Evolutionary conservation across 192 early-diverging fungal species (phyloP).

Genomic region (Cetraspora pellucida): DNA sequence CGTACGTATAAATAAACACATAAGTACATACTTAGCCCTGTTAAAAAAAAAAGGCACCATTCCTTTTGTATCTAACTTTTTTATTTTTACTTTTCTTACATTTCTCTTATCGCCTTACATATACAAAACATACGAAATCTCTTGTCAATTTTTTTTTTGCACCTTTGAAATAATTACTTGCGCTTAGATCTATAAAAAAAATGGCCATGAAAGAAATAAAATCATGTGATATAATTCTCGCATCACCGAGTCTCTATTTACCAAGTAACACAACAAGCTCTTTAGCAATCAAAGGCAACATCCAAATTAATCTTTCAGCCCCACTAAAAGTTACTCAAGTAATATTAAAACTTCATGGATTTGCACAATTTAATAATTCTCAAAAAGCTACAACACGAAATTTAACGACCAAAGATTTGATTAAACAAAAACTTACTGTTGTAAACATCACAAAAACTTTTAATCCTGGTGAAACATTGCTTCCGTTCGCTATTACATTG

Average conservation of each 20-base stretch:
- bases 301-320: conserved; percentile 7
- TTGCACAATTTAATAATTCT: conserved; percentile 32
- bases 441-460: conserved; percentile 29
- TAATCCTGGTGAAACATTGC: conserved; percentile 6
- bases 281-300: conserved; percentile 29
- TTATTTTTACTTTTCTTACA: too few relatives aligned
- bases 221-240: conserved; percentile 26
- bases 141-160: too few relatives aligned
- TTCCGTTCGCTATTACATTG: conserved; percentile 12
- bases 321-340: conserved; percentile 32
- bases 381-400: conserved; percentile 31
- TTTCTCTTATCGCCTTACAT: too few relatives aligned
- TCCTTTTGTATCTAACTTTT: too few relatives aligned
- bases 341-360: conserved; percentile 33
- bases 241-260: conserved; percentile 7
- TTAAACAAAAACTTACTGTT: conserved; percentile 34
- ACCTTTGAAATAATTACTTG: too few relatives aligned
- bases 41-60: too few relatives aligned
- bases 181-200: too few relatives aligned
- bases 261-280: background rate
- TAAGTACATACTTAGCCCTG: too few relatives aligned
- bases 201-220: conserved; percentile 23
- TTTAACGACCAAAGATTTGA: conserved; percentile 28
- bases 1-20: too few relatives aligned
- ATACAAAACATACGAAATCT: too few relatives aligned